phyloP scores from a whole-genome alignment of 805 yeast species.

The Yarrowia hollandica region DNA sequence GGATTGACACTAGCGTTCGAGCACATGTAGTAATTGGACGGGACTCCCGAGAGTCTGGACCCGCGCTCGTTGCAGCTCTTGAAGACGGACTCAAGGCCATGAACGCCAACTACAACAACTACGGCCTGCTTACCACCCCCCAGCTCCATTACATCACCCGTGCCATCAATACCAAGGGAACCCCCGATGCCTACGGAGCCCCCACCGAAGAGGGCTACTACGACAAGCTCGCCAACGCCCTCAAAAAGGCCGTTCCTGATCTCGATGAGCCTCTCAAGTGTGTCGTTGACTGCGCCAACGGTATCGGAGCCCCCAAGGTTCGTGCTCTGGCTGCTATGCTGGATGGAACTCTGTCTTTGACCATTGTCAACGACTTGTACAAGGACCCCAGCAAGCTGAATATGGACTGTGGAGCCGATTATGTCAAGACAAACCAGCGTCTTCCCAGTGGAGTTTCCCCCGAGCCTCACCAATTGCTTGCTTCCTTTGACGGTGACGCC shows the following conservation, averaged over 20 bases:
- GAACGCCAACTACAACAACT: slow-evolving; percentile 52
- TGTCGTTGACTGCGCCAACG: slow-evolving; percentile 89
- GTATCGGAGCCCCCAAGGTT: slow-evolving; percentile 88
- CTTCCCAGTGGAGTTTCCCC: slow-evolving; percentile 64
- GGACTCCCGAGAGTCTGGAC: slow-evolving; percentile 88
- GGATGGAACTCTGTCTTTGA: slow-evolving; percentile 45
- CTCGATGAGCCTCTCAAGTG: slow-evolving; percentile 47
- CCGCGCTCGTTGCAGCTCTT: slow-evolving; percentile 57
- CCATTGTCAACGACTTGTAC: slow-evolving; percentile 54
- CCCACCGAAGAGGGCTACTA: slow-evolving; percentile 71
- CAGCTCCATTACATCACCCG: slow-evolving; percentile 87
- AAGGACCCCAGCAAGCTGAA: slow-evolving; percentile 61
- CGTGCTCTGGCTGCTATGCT: slow-evolving; percentile 49
- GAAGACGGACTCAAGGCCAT: slow-evolving; percentile 58
- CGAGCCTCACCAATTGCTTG: slow-evolving; percentile 53
- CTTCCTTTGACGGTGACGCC: slow-evolving; percentile 97
- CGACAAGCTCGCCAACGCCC: slow-evolving; percentile 57
- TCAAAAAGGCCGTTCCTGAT: slow-evolving; percentile 46
- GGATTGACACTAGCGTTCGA: slow-evolving; percentile 49
- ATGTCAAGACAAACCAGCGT: slow-evolving; percentile 82
- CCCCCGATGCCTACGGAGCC: slow-evolving; percentile 53
- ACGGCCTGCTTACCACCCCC: slow-evolving; percentile 84
- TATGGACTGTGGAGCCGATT: slow-evolving; percentile 90
- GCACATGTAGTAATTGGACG: slow-evolving; percentile 68
- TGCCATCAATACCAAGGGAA: slow-evolving; percentile 58